These are phyloP conservation scores for Pythium utonaiense DNA, from an alignment of 352 stramenopile genomes.

Conservation along the genomic window DNA sequence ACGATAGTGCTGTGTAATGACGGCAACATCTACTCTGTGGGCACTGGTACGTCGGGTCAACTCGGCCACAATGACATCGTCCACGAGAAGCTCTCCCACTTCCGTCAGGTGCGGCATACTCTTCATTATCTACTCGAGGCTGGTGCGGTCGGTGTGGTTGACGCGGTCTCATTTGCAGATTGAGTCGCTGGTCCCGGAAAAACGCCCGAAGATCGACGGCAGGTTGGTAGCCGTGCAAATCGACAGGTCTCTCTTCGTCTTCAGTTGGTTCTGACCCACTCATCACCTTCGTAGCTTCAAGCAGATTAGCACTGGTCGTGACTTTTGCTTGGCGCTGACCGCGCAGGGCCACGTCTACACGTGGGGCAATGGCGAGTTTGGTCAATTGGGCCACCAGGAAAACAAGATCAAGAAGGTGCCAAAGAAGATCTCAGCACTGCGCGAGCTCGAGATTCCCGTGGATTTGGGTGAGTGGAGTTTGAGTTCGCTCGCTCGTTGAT, in stretches of 20 bases:
- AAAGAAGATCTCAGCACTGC: slow-evolving; percentile 82
- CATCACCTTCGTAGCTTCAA: slow-evolving; percentile 35
- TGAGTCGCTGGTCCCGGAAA: slow-evolving; percentile 65
- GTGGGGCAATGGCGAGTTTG: slow-evolving; percentile 73
- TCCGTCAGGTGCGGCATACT: slow-evolving; percentile 26
- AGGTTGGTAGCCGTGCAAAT: slow-evolving; percentile 26
- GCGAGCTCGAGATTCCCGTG: slow-evolving; percentile 72
- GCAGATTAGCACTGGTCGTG: slow-evolving; percentile 46
- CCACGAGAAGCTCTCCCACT: slow-evolving; percentile 74
- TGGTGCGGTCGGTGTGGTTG: background rate
- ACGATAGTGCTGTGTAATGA: slow-evolving; percentile 68
- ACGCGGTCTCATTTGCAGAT: slow-evolving; percentile 29
- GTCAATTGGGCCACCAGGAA: slow-evolving; percentile 78
- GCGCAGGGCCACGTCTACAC: slow-evolving; percentile 70
- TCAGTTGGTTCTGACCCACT: background rate
- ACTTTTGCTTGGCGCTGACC: slow-evolving; percentile 59
- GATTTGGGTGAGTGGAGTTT: slow-evolving; percentile 43
- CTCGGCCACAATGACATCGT: slow-evolving; percentile 73
- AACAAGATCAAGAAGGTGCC: slow-evolving; percentile 85
- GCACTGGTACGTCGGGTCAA: slow-evolving; percentile 55
- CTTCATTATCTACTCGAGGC: background rate
- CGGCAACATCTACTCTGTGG: slow-evolving; percentile 69
- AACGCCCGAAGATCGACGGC: slow-evolving; percentile 74
- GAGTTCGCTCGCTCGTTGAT: background rate
- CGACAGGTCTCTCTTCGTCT: background rate